Percentiles rank a stretch among this genome's conserved stretches.
phyloP scores from a whole-genome alignment of 257 asterid species.

The Gentiana macrophylla region DNA sequence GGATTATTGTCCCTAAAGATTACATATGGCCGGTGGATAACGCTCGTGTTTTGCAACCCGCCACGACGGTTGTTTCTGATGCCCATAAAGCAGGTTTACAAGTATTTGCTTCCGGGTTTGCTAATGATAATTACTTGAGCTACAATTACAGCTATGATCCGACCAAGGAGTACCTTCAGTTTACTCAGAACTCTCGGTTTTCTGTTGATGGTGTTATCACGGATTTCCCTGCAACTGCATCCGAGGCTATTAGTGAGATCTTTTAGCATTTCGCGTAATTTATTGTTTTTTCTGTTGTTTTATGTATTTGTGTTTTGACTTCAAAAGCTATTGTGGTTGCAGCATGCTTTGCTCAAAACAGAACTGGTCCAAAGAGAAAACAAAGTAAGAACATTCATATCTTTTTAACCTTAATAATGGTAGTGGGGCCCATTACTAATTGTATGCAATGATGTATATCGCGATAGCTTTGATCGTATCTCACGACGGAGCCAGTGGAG shows the following conservation, averaged over 20 bases:
- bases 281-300: background rate
- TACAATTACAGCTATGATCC: slow-evolving; percentile 91
- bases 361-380: slow-evolving; percentile 37
- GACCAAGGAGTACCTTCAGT: slow-evolving; percentile 57
- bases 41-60: slow-evolving; percentile 41
- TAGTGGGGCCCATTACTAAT: too few species aligned
- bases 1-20: slow-evolving; percentile 74
- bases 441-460: too few species aligned
- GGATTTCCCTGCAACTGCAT: slow-evolving; percentile 77
- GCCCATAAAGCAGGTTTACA: slow-evolving; percentile 70
- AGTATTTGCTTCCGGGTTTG: slow-evolving; percentile 68
- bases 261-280: background rate
- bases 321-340: slow-evolving; percentile 15
- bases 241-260: slow-evolving; percentile 60
- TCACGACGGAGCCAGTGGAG: slow-evolving; percentile 90
- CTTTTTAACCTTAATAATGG: background rate
- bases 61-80: slow-evolving; percentile 58
- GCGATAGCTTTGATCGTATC: slow-evolving; percentile 54
- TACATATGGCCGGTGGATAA: slow-evolving; percentile 61
- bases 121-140: slow-evolving; percentile 55
- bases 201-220: slow-evolving; percentile 79
- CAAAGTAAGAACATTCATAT: slow-evolving; percentile 30
- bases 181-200: slow-evolving; percentile 47
- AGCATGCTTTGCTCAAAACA: slow-evolving; percentile 58
- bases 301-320: background rate